phyloP scores from a whole-genome alignment of 192 early-diverging fungal genomes.

The Jimgerdemannia flammicorona region DNA sequence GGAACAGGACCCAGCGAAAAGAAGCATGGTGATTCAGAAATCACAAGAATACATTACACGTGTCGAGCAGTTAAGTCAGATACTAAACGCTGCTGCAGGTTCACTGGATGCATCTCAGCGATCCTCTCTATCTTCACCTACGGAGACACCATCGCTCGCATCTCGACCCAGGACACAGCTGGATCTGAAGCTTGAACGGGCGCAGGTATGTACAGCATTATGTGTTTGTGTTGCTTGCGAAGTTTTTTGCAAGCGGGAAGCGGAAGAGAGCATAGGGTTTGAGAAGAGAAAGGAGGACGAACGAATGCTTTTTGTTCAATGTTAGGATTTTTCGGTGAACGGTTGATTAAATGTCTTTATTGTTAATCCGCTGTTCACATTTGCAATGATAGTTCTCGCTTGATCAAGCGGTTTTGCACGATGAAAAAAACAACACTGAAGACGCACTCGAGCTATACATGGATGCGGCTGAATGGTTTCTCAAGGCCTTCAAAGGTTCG shows the following conservation, averaged over 20 bases:
- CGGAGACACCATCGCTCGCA: background rate
- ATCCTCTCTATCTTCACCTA: slow-evolving; percentile 1
- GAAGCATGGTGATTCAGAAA: slow-evolving; percentile 27
- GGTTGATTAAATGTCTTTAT: no score
- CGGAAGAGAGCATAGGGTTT: no score
- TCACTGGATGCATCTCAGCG: background rate
- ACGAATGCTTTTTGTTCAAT: no score
- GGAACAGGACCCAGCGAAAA: slow-evolving; percentile 5
- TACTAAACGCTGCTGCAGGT: slow-evolving; percentile 2
- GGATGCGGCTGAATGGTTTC: slow-evolving; percentile 42
- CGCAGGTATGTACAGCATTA: background rate
- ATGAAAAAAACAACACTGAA: slow-evolving; percentile 33
- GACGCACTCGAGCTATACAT: slow-evolving; percentile 48
- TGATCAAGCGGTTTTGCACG: slow-evolving; percentile 24
- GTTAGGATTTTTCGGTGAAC: no score
- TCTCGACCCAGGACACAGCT: background rate
- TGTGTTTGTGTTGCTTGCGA: no score
- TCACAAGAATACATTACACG: slow-evolving; percentile 23
- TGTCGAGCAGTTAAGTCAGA: slow-evolving; percentile 23
- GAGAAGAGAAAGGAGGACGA: no score
- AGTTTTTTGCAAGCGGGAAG: no score
- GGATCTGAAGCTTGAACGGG: background rate
- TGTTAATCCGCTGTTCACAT: background rate
- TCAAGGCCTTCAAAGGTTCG: slow-evolving; percentile 43
- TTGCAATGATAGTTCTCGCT: slow-evolving; percentile 13